These are phyloP conservation scores for Leptomonas seymouri DNA, from an alignment of 208 protist species.

Conservation along the genomic window DNA sequence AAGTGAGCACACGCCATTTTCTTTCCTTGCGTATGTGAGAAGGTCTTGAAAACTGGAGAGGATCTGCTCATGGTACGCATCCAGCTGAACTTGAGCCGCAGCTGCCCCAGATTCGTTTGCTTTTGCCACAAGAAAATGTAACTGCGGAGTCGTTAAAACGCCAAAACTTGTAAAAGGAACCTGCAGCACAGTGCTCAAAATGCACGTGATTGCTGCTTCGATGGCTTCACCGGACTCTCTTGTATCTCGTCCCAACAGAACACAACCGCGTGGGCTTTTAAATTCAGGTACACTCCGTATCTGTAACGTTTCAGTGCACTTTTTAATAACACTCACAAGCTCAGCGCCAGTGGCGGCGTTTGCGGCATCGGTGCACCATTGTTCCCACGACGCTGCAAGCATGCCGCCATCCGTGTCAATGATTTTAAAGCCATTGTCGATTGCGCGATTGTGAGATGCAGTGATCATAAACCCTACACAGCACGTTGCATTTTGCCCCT, in stretches of 20 bases:
- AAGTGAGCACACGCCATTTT: neutral
- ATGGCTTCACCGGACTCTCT: conserved; percentile 50
- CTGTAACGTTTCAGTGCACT: conserved; percentile 27
- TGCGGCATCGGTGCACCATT: conserved; percentile 53
- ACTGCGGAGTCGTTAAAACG: conserved; percentile 66
- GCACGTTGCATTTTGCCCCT: neutral
- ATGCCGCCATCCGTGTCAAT: conserved; percentile 84
- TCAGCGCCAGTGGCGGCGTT: conserved; percentile 59
- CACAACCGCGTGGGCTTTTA: conserved; percentile 22
- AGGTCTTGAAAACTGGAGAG: conserved; percentile 40
- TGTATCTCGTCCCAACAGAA: conserved; percentile 68
- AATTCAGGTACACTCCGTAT: neutral
- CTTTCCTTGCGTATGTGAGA: neutral
- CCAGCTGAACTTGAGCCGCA: conserved; percentile 7
- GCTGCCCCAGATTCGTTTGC: conserved; percentile 16
- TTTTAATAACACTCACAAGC: conserved; percentile 42
- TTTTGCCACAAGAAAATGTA: conserved; percentile 70
- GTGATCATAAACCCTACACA: conserved; percentile 83
- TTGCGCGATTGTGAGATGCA: conserved; percentile 85
- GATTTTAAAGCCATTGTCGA: conserved; percentile 91
- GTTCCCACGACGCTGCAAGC: conserved; percentile 71
- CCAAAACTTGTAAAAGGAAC: conserved; percentile 30
- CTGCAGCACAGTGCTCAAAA: conserved; percentile 28
- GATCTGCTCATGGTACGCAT: conserved; percentile 42
- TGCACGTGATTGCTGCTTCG: conserved; percentile 27